Conservation (phyloP, 306 rosid species). For the Corylus americana region DNA sequence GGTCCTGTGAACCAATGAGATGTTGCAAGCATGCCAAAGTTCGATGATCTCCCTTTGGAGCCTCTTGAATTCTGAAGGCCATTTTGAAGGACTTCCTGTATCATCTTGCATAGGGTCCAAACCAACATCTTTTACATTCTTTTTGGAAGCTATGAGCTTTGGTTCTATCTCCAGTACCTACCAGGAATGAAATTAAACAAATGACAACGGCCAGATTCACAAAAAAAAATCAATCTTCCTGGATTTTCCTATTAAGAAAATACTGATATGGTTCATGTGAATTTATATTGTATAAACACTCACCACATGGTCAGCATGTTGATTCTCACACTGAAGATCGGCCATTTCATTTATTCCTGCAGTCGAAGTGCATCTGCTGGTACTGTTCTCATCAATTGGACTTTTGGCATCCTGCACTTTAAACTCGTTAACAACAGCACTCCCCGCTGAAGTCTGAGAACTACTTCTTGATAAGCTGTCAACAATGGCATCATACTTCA, state of each 20-base stretch:
- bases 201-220: constrained; percentile 15
- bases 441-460: constrained; percentile 40
- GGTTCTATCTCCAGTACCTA: constrained; percentile 50
- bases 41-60: constrained; percentile 75
- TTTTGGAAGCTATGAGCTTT: constrained; percentile 26
- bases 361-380: constrained; percentile 25
- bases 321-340: constrained; percentile 27
- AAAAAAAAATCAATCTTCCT: constrained; percentile 19
- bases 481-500: constrained; percentile 38
- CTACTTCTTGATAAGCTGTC: constrained; percentile 38
- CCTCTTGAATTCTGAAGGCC: constrained; percentile 78
- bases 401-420: constrained; percentile 36
- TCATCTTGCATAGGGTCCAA: constrained; percentile 68
- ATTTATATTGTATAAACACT: constrained; percentile 13
- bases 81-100: constrained; percentile 52
- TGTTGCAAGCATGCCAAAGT: constrained; percentile 83
- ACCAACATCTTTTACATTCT: constrained; percentile 65
- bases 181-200: constrained; percentile 26
- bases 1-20: constrained; percentile 91
- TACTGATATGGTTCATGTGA: background rate
- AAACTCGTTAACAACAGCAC: constrained; percentile 30
- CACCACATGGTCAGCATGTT: constrained; percentile 51
- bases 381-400: constrained; percentile 34
- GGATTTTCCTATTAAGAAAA: background rate
- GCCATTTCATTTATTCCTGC: constrained; percentile 39